phyloP scores from a whole-genome alignment of 768 basidiomycete species.

The Ephemerocybe angulata region DNA sequence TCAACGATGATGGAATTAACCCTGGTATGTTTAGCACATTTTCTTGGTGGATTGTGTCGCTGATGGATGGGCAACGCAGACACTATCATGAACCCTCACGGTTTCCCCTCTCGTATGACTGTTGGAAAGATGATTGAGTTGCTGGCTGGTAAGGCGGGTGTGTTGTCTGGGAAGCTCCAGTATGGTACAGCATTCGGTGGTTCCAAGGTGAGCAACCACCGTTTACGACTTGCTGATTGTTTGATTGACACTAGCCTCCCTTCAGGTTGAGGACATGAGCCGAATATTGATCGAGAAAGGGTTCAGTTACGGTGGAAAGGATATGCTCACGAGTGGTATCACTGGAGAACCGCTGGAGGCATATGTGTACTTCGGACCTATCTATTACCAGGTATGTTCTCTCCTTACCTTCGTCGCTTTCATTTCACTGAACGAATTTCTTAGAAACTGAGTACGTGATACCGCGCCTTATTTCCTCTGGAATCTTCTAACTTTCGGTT shows the following conservation, averaged over 20 bases:
- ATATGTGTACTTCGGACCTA: constrained; percentile 98
- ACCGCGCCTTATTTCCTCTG: background rate
- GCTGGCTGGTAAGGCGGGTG: constrained; percentile 95
- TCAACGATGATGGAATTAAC: constrained; percentile 95
- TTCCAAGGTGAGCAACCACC: constrained; percentile 63
- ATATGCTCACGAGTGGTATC: constrained; percentile 97
- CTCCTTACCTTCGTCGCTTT: background rate
- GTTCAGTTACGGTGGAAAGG: constrained; percentile 98
- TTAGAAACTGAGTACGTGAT: constrained; percentile 86
- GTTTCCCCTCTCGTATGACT: constrained; percentile 98
- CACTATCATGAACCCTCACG: constrained; percentile 99
- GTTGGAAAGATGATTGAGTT: constrained; percentile 99
- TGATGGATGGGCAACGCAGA: constrained; percentile 43
- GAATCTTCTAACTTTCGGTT: background rate
- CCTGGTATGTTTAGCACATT: constrained; percentile 55
- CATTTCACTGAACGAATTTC: constrained; percentile 14
- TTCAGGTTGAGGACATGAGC: constrained; percentile 95
- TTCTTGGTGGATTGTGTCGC: constrained; percentile 5
- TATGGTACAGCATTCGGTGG: constrained; percentile 98
- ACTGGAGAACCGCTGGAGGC: constrained; percentile 95
- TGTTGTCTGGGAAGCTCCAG: constrained; percentile 82
- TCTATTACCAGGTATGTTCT: constrained; percentile 84
- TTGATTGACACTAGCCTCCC: constrained; percentile 8
- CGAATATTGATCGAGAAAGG: constrained; percentile 92
- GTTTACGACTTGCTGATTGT: constrained; percentile 2